phyloP scores from a whole-genome alignment of 768 basidiomycete species.

The Pulveroboletus frians region DNA sequence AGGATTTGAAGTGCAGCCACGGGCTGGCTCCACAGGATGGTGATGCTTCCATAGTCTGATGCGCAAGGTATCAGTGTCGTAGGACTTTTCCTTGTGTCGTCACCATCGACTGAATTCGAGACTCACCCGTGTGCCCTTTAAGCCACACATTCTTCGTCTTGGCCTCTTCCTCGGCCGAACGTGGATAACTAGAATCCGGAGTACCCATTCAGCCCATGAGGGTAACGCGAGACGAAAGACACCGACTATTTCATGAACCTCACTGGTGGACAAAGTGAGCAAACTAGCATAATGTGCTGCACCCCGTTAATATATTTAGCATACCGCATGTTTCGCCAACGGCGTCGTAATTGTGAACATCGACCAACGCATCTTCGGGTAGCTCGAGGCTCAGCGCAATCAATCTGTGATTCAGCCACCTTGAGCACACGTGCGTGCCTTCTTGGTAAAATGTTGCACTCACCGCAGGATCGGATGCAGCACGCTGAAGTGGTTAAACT shows the following conservation, averaged over 20 bases:
- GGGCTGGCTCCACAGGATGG: conserved; percentile 58
- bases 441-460: background rate
- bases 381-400: conserved; percentile 50
- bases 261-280: conserved; percentile 32
- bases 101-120: no score
- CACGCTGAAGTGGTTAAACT: conserved; percentile 48
- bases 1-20: conserved; percentile 55
- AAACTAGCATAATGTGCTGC: background rate
- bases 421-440: background rate
- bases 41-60: conserved; percentile 50
- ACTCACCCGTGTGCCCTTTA: conserved; percentile 53
- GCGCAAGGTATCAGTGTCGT: background rate
- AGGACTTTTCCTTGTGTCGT: no score
- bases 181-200: conserved; percentile 39
- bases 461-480: conserved; percentile 46
- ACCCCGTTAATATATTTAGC: background rate
- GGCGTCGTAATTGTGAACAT: conserved; percentile 41
- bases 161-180: conserved; percentile 43
- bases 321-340: conserved; percentile 41
- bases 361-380: conserved; percentile 47
- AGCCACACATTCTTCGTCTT: conserved; percentile 54
- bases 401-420: conserved; percentile 29
- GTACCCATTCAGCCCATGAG: background rate
- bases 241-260: conserved; percentile 65
- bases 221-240: background rate